Evolutionary conservation across 768 basidiomycete genomes (phyloP).

Genomic region (Boletus rufocinnamomeus): DNA sequence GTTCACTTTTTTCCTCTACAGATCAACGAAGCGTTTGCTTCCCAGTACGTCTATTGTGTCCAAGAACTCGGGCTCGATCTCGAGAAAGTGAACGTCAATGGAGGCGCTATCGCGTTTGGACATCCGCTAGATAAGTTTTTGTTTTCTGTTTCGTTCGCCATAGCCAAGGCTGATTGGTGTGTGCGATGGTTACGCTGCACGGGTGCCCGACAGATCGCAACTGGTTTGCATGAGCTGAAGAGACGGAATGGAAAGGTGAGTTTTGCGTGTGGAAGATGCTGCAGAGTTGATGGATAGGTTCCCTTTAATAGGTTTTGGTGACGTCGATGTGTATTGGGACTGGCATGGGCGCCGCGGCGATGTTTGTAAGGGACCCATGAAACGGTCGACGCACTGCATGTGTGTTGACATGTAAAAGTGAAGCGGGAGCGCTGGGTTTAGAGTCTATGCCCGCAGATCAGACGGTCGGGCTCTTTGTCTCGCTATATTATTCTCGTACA

Average conservation of each 20-base stretch:
- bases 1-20: constrained; percentile 30
- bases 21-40: constrained; percentile 93
- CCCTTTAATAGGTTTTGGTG: constrained; percentile 58
- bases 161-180: constrained; percentile 11
- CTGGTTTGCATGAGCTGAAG: constrained; percentile 73
- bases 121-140: constrained; percentile 73
- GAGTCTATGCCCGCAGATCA: not conserved
- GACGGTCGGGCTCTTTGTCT: not conserved
- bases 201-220: constrained; percentile 80
- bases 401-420: not conserved
- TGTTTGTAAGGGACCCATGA: constrained; percentile 60
- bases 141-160: not conserved
- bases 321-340: constrained; percentile 89
- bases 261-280: not conserved
- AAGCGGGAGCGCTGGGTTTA: not conserved
- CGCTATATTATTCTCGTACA: not conserved
- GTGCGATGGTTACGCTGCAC: constrained; percentile 60
- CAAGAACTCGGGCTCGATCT: constrained; percentile 60
- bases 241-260: constrained; percentile 68
- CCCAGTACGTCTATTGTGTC: constrained; percentile 74
- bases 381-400: not conserved
- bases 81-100: constrained; percentile 81
- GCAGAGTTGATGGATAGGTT: not conserved
- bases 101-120: constrained; percentile 86
- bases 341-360: constrained; percentile 88